Evolutionary conservation across 108 stramenopile species (phyloP), one percentile per base, ranked within the genome.

Genomic region (Nannochloropsis granulata): DNA sequence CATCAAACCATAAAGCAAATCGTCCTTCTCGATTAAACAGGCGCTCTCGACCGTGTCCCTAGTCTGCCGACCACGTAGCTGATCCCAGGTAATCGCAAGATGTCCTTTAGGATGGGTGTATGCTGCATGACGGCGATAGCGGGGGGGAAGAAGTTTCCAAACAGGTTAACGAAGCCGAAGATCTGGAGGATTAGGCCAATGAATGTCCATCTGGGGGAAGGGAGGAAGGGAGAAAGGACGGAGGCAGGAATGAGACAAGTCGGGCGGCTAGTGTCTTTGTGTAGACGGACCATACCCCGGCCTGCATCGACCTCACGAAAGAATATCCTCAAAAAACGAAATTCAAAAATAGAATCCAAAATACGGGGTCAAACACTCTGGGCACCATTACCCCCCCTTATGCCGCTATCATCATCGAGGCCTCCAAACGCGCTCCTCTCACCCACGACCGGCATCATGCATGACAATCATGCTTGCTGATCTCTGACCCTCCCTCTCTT

Each of bases 141-240:
- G 43, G 82, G 82, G 21, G 85, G 85, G 19, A 86, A 86, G 82
- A 86, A 86, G 82, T 46, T 81, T 13, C 82, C 85, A 13, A 86
- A 86, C 9, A 86, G 43, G 82, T 86, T 86, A 13, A 86, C 26
- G 78, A 86, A 86, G 56, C 85, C 85, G 19, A 86, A 86, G 85
- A 82, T 43, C 78, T 86, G 82, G 44, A 86, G 19, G 82, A 84
- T 56, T 45, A 85, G 71, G 82, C 85, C 85, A 13, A 85, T 23
- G 23, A 85, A 25, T 16, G 85, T 81, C 79, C 82, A 44, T 44
- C 43, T 44, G 44, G 44, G 0, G 56, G 21, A 71, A 11, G 56
- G n/a, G 56, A 71, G 34, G 34, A 5, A 34, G 34, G 34, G 34
- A 34, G 5, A 5, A 5, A 34, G 1, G 34, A 5, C 34, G 34